A percentile compares a stretch with the other conserved stretches of the same genome.
Evolutionary conservation across 2,329 filamentous ascomycete species (phyloP).

Genomic region (Fusarium torreyae): DNA sequence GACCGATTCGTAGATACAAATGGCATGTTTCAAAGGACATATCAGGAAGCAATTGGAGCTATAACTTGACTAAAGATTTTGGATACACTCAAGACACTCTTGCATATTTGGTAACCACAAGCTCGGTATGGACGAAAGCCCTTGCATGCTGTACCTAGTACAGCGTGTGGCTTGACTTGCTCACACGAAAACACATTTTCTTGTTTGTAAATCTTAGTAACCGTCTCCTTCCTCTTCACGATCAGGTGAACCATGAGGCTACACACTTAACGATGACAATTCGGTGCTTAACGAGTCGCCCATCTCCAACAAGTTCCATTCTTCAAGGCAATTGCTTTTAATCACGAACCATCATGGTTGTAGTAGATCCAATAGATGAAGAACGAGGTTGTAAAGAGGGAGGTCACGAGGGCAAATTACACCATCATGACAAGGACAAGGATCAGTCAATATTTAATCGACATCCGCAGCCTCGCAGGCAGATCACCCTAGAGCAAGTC

Average conservation of each 20-base stretch:
- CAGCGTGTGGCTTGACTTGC: conserved; percentile 9
- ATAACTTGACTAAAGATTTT: neutral
- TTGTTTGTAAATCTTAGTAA: neutral
- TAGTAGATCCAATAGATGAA: neutral
- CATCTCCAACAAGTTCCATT: conserved; percentile 5
- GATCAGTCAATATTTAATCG: conserved; percentile 2
- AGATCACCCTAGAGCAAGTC: conserved; percentile 11
- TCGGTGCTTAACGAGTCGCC: conserved; percentile 2
- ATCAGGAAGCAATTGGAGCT: neutral
- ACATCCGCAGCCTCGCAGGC: neutral
- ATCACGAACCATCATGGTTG: neutral
- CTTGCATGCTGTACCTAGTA: neutral
- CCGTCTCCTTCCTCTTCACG: neutral
- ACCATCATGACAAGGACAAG: conserved; percentile 24
- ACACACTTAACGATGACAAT: conserved; percentile 1
- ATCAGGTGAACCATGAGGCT: conserved; percentile 7
- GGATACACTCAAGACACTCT: neutral
- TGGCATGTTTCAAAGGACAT: neutral
- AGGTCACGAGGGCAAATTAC: conserved; percentile 2
- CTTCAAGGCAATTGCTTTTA: neutral
- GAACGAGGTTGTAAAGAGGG: neutral
- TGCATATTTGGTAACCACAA: neutral
- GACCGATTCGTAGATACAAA: neutral
- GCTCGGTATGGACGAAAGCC: neutral
- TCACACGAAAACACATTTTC: conserved; percentile 10